Percentiles rank a stretch among this genome's conserved stretches.
These are phyloP conservation scores for Sinapis alba DNA, from an alignment of 441 rosid genomes.

Conservation along the genomic window DNA sequence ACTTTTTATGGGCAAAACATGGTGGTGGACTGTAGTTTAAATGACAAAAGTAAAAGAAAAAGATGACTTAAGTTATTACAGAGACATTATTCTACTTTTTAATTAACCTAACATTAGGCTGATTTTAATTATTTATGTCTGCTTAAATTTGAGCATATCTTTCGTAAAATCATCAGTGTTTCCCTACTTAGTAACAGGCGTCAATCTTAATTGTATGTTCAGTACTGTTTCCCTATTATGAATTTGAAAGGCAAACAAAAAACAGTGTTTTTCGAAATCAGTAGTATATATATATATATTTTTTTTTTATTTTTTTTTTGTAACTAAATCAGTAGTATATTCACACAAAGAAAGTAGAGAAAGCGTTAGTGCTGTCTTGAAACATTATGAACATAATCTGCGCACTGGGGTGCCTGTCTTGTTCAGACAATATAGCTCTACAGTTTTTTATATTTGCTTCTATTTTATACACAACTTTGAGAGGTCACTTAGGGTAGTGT, in stretches of 20 bases:
- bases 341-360: neutral
- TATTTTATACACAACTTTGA: neutral
- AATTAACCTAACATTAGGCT: neutral
- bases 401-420: neutral
- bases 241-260: neutral
- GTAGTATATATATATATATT: too few species aligned
- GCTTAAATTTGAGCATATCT: conserved; percentile 20
- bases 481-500: neutral
- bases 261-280: neutral
- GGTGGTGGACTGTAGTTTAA: neutral
- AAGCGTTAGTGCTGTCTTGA: neutral
- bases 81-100: neutral
- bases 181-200: conserved; percentile 19
- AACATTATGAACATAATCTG: neutral
- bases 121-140: neutral
- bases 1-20: neutral
- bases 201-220: conserved; percentile 21
- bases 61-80: neutral
- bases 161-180: conserved; percentile 31
- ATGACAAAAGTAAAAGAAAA: too few species aligned
- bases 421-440: conserved; percentile 24
- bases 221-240: neutral
- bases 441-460: neutral
- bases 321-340: neutral
- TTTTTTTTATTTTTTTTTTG: too few species aligned